A percentile compares a stretch with the other conserved stretches of the same genome.
phyloP scores from a whole-genome alignment of 2,329 filamentous ascomycete genomes.

The Cladosporium sp. region DNA sequence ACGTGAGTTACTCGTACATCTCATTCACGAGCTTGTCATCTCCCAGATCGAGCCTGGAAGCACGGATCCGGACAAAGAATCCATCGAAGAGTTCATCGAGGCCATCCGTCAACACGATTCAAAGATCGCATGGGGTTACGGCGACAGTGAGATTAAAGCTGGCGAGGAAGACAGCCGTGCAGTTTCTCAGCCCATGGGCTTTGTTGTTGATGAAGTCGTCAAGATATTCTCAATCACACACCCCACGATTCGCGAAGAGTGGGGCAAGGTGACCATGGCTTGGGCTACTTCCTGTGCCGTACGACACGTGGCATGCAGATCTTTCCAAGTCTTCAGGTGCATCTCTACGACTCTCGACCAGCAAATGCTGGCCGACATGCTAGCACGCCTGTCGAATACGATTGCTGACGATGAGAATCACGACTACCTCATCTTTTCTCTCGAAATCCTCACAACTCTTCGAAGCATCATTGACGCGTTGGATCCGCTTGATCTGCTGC shows the following conservation, averaged over 20 bases:
- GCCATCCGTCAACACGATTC: constrained; percentile 79
- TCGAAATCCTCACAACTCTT: constrained; percentile 94
- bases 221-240: constrained; percentile 82
- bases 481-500: constrained; percentile 73
- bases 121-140: constrained; percentile 88
- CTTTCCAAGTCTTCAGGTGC: constrained; percentile 95
- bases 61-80: constrained; percentile 65
- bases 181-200: constrained; percentile 84
- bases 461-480: constrained; percentile 88
- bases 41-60: constrained; percentile 71
- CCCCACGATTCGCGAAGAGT: constrained; percentile 83
- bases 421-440: constrained; percentile 94
- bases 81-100: constrained; percentile 86
- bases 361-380: constrained; percentile 94
- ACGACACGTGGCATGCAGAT: constrained; percentile 89
- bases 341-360: constrained; percentile 89
- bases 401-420: constrained; percentile 85
- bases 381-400: constrained; percentile 90
- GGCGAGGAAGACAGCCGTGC: constrained; percentile 66
- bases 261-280: constrained; percentile 83
- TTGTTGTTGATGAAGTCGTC: constrained; percentile 77
- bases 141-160: constrained; percentile 78
- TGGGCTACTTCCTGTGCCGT: constrained; percentile 98
- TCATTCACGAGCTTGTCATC: constrained; percentile 94
- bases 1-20: constrained; percentile 93